Evolutionary conservation across 768 basidiomycete genomes (phyloP), one percentile per base, ranked within the genome.

Genomic region (Tubosaeta brunneosetosa): DNA sequence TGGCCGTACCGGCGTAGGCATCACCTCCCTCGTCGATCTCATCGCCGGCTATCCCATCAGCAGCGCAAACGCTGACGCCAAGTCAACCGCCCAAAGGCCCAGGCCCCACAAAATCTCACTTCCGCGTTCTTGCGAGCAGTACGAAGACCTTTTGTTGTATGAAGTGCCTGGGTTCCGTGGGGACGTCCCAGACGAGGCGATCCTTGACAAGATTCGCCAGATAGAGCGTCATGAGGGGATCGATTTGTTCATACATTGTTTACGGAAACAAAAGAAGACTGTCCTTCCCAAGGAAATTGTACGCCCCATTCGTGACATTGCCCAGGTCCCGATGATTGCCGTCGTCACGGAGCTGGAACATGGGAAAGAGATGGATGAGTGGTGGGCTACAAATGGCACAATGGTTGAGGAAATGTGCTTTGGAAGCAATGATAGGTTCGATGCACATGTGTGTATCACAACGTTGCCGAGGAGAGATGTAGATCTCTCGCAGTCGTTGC

Each of bases 391-490:
- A 17, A 77, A 77, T 38, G 61, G 70, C 47, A 36, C 40, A n/a
- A 34, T 6, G 3, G 70, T 77, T 13, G 63, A 64, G 32, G 37
- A 14, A 2, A 50, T 40, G 46, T 56, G 60, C 27, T 54, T 55
- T 32, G 54, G 13, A 55, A 33, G 44, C 44, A 2, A 69, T 71
- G 58, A 33, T 37, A 25, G 10, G 9, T 74, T 75, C 2, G 46
- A 64, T 7, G 73, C 63, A 8, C 66, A 73, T 16, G 74, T 68
- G 4, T 77, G 76, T 47, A 59, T 77, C 44, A 76, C 74, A 6
- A 71, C 73, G 5, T 42, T 67, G 10, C 54, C 60, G 6, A 38
- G 26, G 12, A 56, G 7, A 32, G 58, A 64, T 0, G 56, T 50
- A 11, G 64, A 53, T 40, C 53, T 58, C 4, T 19, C 40, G 2